Conservation (phyloP, 2,329 filamentous ascomycete species). For the Aureobasidium sp. region DNA sequence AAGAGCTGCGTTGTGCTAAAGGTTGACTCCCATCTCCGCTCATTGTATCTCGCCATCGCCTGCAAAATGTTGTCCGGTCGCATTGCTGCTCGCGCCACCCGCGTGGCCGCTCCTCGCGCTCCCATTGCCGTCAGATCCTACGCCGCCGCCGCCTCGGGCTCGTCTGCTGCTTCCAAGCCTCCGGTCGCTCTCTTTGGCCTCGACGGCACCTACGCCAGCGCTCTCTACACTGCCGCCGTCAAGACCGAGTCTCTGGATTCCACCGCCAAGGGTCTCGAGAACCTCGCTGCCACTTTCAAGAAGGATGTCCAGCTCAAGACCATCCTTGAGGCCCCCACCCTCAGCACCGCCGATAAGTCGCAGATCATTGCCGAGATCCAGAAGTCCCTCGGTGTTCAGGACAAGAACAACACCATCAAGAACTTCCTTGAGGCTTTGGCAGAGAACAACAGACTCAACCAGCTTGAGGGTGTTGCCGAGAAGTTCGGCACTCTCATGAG, state of each 20-base stretch:
- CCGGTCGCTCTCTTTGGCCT: conserved; percentile 89
- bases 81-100: conserved; percentile 48
- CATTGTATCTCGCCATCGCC: conserved; percentile 17
- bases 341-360: conserved; percentile 70
- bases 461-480: conserved; percentile 71
- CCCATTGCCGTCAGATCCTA: conserved; percentile 62
- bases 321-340: conserved; percentile 74
- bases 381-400: conserved; percentile 63
- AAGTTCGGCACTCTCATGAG: conserved; percentile 87
- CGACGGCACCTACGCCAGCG: conserved; percentile 96
- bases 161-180: conserved; percentile 62
- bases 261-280: conserved; percentile 70
- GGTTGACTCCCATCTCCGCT: not conserved
- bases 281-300: conserved; percentile 63
- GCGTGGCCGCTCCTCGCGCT: conserved; percentile 48
- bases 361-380: conserved; percentile 79
- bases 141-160: conserved; percentile 49
- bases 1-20: not conserved
- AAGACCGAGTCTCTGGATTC: conserved; percentile 81
- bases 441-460: conserved; percentile 88
- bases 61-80: conserved; percentile 48
- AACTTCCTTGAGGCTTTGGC: conserved; percentile 88
- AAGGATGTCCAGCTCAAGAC: conserved; percentile 71
- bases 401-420: conserved; percentile 75
- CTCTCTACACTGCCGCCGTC: conserved; percentile 93